Evolutionary conservation across 768 basidiomycete genomes (phyloP), one percentile per base, ranked within the genome.

Genomic region (Clathrus columnatus): DNA sequence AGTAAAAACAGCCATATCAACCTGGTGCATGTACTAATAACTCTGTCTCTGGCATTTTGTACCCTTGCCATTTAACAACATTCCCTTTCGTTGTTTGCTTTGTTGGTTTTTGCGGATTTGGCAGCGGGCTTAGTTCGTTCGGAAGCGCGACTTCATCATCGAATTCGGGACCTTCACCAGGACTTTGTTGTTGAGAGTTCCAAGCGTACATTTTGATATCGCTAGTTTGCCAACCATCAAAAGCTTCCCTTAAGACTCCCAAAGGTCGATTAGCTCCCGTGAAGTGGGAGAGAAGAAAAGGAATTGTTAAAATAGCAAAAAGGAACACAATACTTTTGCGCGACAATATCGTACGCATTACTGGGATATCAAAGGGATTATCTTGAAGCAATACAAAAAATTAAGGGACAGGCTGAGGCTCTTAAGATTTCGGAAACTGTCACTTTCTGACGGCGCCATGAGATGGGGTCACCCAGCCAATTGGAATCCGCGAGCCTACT

Each of bases 11-110:
- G 46, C 43, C 24, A 36, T 45, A 66, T 72, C 59, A 57, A 85
- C 89, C 89, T 66, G 87, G 84, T 6, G 76, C 84, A 69, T 94
- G 91, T 5, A 83, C 77, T 2, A 91, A 69, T 2, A 93, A 72
- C 49, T 77, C 76, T 5, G 92, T 90, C 44, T 75, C 64, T 1
- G 83, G 83, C 5, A 84, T 69, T 23, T 58, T 59, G 0, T 61
- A 65, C 5, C 62, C 48, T 1, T 61, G 54, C 78, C 77, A 80
- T 1, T 71, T 67, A 21, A 78, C 54, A 28, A 29, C 20, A 23
- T 23, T 17, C 26, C 36, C 24, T 45, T 27, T 42, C 5, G 41
- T 41, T 43, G 36, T 36, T 36, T 36, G 36, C n/a, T n/a, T 67
- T 66, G 17, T 67, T 68, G 27, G 63, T 58, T 45, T 62, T 59